Base-by-base conservation (phyloP, 2,329 filamentous ascomycete species). In the Ilyonectria sp. region DNA sequence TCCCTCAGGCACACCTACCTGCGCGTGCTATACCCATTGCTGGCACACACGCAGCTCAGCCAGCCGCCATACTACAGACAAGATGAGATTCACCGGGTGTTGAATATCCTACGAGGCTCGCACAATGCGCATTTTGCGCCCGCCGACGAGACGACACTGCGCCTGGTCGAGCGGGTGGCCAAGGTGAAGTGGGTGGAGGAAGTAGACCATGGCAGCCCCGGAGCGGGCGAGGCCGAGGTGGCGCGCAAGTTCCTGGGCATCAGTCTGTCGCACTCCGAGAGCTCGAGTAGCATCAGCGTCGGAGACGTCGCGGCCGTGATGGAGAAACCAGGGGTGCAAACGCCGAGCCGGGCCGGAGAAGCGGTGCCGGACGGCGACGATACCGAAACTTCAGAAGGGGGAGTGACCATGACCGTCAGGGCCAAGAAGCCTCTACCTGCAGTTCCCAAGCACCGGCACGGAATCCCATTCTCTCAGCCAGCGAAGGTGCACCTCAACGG, bases 1-100 rank as follows among this genome's bases (percentile, higher is more conserved):
- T 86, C 90, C 19, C 84, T 99, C 64, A 90, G 95, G 43, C 96
- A 99, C 79, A 99, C 96, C 4, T 99, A 99, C 78, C 87, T 99
- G 6, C 91, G 96, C 35, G 96, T 99, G 4, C 84, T 99, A 13
- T 94, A 97, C 77, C 96, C 96, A 0, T 86, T 99, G 26, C 86
- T 99, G 23, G 93, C 93, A 43, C 94, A 99, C 78, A 98, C 95
- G 2, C 96, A 98, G 79, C 89, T 99, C 49, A 92, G 90, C 76
- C 88, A 93, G 60, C 91, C 95, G 21, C 94, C 94, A 1, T 91
- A 97, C 78, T 98, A 99, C 86, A 99, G 98, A 80, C 90, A 91
- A 33, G 90, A 95, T 47, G 95, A 98, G 78, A 89, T 99, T 46
- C 83, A 92, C 44, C 91, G 90, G 68, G 87, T 97, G 26, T 86